These are phyloP conservation scores for Aspergillus phoenicis DNA, from an alignment of 2,329 filamentous ascomycete species.

Conservation along the genomic window DNA sequence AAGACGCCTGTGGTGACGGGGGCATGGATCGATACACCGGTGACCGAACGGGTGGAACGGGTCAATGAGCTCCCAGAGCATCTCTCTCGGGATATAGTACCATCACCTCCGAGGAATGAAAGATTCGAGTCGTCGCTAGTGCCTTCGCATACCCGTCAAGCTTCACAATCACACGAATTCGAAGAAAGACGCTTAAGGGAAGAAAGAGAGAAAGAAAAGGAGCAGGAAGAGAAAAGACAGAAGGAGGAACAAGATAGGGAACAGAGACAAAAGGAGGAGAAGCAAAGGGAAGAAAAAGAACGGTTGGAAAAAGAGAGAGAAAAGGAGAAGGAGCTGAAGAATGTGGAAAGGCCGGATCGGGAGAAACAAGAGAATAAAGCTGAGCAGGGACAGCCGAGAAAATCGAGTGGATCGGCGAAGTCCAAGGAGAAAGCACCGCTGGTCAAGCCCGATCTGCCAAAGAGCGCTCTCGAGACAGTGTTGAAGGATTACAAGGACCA, in stretches of 20 bases:
- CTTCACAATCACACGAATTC: conserved; percentile 2
- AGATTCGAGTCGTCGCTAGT: conserved; percentile 10
- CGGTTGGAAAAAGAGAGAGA: neutral
- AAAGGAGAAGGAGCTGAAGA: neutral
- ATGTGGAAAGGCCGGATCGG: neutral
- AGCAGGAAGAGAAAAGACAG: conserved; percentile 13
- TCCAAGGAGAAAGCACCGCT: conserved; percentile 28
- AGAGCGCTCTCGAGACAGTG: conserved; percentile 46
- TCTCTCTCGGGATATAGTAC: conserved; percentile 29
- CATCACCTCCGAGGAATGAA: conserved; percentile 18
- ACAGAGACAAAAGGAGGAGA: conserved; percentile 6
- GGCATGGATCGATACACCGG: conserved; percentile 51
- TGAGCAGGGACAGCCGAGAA: neutral
- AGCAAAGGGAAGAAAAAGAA: conserved; percentile 2
- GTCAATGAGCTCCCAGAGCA: conserved; percentile 28
- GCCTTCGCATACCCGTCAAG: conserved; percentile 14
- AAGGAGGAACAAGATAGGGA: neutral
- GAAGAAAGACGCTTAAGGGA: conserved; percentile 11
- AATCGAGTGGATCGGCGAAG: conserved; percentile 3
- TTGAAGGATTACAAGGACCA: conserved; percentile 44
- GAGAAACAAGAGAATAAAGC: neutral
- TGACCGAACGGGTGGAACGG: conserved; percentile 44
- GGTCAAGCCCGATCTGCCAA: conserved; percentile 43
- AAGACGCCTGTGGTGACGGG: conserved; percentile 50
- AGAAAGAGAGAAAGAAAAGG: conserved; percentile 11